A percentile compares a stretch with the other conserved stretches of the same genome.
These are phyloP conservation scores for Cercospora sp. DNA, from an alignment of 2,329 filamentous ascomycete species.

Conservation along the genomic window DNA sequence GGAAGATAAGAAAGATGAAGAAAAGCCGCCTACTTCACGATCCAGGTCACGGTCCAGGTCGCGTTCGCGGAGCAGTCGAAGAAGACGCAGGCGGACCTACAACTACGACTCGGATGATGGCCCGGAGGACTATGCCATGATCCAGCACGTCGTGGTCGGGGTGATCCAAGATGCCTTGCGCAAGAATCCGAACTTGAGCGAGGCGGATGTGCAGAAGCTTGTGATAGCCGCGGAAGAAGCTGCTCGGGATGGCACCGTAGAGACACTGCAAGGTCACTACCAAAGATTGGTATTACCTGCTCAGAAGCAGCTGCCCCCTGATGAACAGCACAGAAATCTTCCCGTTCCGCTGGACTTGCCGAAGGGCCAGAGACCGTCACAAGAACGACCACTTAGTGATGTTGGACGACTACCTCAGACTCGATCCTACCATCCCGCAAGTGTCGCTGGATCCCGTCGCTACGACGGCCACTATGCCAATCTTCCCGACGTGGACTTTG, in stretches of 20 bases:
- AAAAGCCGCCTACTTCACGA: slow-evolving; percentile 21
- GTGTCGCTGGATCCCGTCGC: neutral
- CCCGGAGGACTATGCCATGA: neutral
- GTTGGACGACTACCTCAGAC: neutral
- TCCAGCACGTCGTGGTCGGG: slow-evolving; percentile 48
- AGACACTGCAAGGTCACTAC: slow-evolving; percentile 39
- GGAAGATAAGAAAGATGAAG: slow-evolving; percentile 32
- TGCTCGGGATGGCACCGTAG: slow-evolving; percentile 44
- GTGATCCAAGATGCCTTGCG: slow-evolving; percentile 47
- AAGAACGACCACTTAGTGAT: neutral
- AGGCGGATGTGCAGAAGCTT: slow-evolving; percentile 43
- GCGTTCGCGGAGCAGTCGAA: slow-evolving; percentile 12
- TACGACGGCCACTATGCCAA: neutral
- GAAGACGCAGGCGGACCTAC: slow-evolving; percentile 6
- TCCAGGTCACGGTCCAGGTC: slow-evolving; percentile 21
- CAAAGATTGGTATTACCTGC: slow-evolving; percentile 18
- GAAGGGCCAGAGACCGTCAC: neutral
- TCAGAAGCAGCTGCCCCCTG: neutral
- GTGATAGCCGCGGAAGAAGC: slow-evolving; percentile 44
- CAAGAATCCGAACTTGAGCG: slow-evolving; percentile 43
- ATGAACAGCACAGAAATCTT: slow-evolving; percentile 7
- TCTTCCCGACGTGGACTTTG: slow-evolving; percentile 3
- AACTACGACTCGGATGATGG: slow-evolving; percentile 9
- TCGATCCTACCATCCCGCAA: neutral
- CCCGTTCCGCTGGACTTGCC: slow-evolving; percentile 11